Percentiles rank a stretch among this genome's conserved stretches.
These are phyloP conservation scores for Larix kaempferi DNA, from an alignment of 75 land plant species.

Conservation along the genomic window DNA sequence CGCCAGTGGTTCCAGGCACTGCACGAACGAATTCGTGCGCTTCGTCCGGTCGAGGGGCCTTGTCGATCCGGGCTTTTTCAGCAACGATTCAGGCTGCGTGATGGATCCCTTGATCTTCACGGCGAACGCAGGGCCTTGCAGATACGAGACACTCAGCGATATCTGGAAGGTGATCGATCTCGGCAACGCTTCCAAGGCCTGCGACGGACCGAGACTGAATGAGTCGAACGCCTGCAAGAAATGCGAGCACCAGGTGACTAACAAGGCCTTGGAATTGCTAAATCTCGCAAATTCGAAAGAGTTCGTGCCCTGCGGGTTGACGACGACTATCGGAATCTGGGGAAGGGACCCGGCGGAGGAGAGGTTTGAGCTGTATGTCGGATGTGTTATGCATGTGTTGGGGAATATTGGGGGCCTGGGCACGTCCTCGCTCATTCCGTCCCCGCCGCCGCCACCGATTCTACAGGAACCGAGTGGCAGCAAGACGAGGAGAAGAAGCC, in stretches of 20 bases:
- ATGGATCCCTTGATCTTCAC: constrained; percentile 12
- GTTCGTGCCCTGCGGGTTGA: constrained; percentile 32
- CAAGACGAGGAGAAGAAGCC: background rate
- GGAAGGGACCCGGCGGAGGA: background rate
- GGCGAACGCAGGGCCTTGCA: constrained; percentile 16
- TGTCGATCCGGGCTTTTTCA: constrained; percentile 18
- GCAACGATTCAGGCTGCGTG: background rate
- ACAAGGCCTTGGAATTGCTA: constrained; percentile 8
- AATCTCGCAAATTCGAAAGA: constrained; percentile 18
- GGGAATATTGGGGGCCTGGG: constrained; percentile 17
- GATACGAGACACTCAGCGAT: constrained; percentile 7
- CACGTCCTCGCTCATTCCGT: constrained; percentile 13
- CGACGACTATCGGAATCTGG: constrained; percentile 28
- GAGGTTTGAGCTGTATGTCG: constrained; percentile 15
- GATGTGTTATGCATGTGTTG: constrained; percentile 26
- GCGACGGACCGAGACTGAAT: background rate
- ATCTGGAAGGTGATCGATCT: constrained; percentile 11
- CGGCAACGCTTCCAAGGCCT: background rate
- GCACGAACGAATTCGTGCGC: constrained; percentile 19
- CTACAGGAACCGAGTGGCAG: background rate
- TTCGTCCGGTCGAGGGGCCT: constrained; percentile 16
- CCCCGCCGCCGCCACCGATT: constrained; percentile 17
- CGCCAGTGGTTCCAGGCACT: constrained; percentile 20
- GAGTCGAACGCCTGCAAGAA: constrained; percentile 8
- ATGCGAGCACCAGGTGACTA: constrained; percentile 13